A percentile compares a stretch with the other conserved stretches of the same genome.
Conservation (phyloP, 192 early-diverging fungal genomes). For the Linnemannia schmuckeri region DNA sequence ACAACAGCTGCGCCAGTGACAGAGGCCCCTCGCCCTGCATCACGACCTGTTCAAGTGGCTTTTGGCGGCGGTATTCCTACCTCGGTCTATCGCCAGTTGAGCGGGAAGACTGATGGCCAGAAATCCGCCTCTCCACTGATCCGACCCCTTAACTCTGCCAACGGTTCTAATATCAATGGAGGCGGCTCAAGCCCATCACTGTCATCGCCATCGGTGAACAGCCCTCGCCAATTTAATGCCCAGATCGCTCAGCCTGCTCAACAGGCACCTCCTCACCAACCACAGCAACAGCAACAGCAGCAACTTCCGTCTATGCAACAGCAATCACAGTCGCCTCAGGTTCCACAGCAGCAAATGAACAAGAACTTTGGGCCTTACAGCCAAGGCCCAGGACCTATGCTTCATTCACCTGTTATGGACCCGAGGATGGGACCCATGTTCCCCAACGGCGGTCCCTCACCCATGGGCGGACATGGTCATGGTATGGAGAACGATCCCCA, state of each 20-base stretch:
- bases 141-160: constrained; percentile 36
- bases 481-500: constrained; percentile 36
- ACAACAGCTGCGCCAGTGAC: constrained; percentile 16
- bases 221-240: constrained; percentile 39
- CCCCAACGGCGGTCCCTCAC: constrained; percentile 36
- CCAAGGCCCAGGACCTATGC: constrained; percentile 34
- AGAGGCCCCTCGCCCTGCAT: constrained; percentile 28
- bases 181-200: constrained; percentile 44
- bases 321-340: constrained; percentile 11
- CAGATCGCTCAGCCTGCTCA: constrained; percentile 16
- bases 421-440: constrained; percentile 43
- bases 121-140: constrained; percentile 44
- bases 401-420: constrained; percentile 50
- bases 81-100: constrained; percentile 71
- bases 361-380: constrained; percentile 49
- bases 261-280: background rate
- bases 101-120: constrained; percentile 62
- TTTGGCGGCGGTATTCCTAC: constrained; percentile 70
- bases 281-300: constrained; percentile 16
- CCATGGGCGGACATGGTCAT: constrained; percentile 35
- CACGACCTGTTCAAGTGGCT: constrained; percentile 48
- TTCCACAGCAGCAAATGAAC: constrained; percentile 21
- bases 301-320: constrained; percentile 25
- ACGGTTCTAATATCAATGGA: constrained; percentile 28
- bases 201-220: constrained; percentile 34